Evolutionary conservation across 148 eudicot species (phyloP), one percentile per base, ranked within the genome.

Genomic region (Vaccinium vitisidaea): DNA sequence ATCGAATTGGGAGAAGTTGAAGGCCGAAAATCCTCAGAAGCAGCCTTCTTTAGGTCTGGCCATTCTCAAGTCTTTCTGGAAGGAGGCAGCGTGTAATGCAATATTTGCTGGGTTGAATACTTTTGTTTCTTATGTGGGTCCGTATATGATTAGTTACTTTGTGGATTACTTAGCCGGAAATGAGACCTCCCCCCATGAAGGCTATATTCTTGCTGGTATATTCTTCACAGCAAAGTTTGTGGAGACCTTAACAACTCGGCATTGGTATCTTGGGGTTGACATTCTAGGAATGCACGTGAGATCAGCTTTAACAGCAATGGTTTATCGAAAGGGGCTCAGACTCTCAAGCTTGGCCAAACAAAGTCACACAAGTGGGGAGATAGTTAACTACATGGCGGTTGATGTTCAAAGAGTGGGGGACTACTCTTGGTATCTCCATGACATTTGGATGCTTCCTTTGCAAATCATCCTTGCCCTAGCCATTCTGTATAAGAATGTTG

Each of bases 351-450:
- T 92, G 30, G 95, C 96, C 71, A 89, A 92, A 82, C 99, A 95
- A 89, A 92, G 93, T 81, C 98, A 95, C 85, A 86, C 96, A 18
- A 95, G 94, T 82, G 99, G 98, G 61, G 98, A 95, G 89, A 95
- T 97, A 87, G 96, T 97, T 48, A 97, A 97, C 84, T 95, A 94
- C 82, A 94, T 97, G 96, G 98, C 98, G 1, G 96, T 97, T 77
- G 99, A 97, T 91, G 99, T 93, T 80, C 96, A 97, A 82, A 87
- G 98, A 89, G 94, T 97, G 23, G 98, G 96, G 73, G 99, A 95
- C 85, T 95, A 90, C 82, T 87, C 93, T 63, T 93, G 94, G 98
- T 94, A 91, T 87, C 92, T 97, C 53, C 98, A 97, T 88, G 98
- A 92, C 86, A 92, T 93, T 86, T 97, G 99, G 99, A 92, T 93